Evolutionary conservation across 2,329 filamentous ascomycete genomes (phyloP).

Genomic region (Phoma herbarum): DNA sequence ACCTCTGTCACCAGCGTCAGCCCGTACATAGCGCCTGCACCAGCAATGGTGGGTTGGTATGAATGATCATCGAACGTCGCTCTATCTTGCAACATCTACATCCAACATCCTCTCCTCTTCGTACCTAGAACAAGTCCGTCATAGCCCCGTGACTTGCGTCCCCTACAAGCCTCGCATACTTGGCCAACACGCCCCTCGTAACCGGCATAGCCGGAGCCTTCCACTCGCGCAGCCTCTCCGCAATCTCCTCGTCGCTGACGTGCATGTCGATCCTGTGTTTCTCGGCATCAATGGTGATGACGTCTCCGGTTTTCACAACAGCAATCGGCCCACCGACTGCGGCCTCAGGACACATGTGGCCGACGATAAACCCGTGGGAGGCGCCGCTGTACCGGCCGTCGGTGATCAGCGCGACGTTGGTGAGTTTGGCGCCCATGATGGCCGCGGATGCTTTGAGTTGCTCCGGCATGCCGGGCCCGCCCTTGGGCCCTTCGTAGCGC

Average conservation of each 20-base stretch:
- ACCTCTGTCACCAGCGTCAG: not conserved
- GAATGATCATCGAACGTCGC: no score
- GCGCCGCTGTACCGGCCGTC: conserved; percentile 91
- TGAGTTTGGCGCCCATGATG: conserved; percentile 90
- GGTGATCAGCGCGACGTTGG: conserved; percentile 88
- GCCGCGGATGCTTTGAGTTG: conserved; percentile 88
- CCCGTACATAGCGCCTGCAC: not conserved
- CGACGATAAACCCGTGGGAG: conserved; percentile 91
- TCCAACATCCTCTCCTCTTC: not conserved
- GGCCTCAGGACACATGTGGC: conserved; percentile 91
- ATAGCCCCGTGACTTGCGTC: conserved; percentile 93
- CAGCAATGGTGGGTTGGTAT: not conserved
- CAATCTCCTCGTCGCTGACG: conserved; percentile 75
- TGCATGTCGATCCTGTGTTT: conserved; percentile 77
- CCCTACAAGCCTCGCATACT: conserved; percentile 87
- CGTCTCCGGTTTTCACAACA: conserved; percentile 79
- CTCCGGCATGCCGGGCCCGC: conserved; percentile 95
- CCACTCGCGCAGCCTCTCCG: conserved; percentile 71
- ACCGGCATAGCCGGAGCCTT: conserved; percentile 75
- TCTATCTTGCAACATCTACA: no score
- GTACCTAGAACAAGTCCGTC: conserved; percentile 73
- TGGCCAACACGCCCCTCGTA: conserved; percentile 84
- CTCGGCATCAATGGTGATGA: conserved; percentile 85
- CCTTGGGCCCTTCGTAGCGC: conserved; percentile 91
- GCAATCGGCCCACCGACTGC: conserved; percentile 89